Evolutionary conservation across 2,329 filamentous ascomycete genomes (phyloP), one percentile per base, ranked within the genome.

Genomic region (Aspergillus spinulosporus): DNA sequence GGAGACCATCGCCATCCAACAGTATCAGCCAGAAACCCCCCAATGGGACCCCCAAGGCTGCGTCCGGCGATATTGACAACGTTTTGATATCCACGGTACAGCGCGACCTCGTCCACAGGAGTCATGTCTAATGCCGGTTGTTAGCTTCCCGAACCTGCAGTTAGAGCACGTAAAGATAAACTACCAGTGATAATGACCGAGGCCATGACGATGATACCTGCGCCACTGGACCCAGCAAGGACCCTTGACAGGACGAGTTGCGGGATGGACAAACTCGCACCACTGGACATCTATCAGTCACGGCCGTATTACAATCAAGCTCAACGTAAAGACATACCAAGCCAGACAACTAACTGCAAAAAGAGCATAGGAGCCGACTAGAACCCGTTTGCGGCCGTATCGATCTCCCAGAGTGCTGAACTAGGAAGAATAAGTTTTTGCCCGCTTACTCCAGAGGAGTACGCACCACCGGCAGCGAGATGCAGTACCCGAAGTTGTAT

Each of bases 1-100:
- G 12, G 21, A 15, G 60, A 80, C 85, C 86, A 88, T 42, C 88
- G 78, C 88, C 88, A 92, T 31, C 88, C 88, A 1, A 91, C 71
- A 34, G 76, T 78, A 65, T 91, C 88, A 26, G 86, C 87, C 66
- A 92, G 83, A 51, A 85, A 78, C 1, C 88, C 88, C 11, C 88
- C 88, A 5, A 88, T 77, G 0, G 87, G 87, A 1, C 87, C 88
- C 2, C 88, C 88, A 2, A 84, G 68, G 37, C 74, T 76, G 28
- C 76, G 65, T 5, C 78, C 78, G 2, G 71, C 72, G 1, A 77
- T 78, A 21, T 72, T 68, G 12, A 75, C 67, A 4, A 78, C 65
- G 47, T 80, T 80, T 50, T 78, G 73, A 58, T 80, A 81, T 39
- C 75, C 74, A 21, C 78, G 64, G 62, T 74, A 74, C 0, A 71